Percentiles rank a stretch among this genome's conserved stretches.
phyloP scores from a whole-genome alignment of 257 asterid genomes.

The Capsicum chinense region DNA sequence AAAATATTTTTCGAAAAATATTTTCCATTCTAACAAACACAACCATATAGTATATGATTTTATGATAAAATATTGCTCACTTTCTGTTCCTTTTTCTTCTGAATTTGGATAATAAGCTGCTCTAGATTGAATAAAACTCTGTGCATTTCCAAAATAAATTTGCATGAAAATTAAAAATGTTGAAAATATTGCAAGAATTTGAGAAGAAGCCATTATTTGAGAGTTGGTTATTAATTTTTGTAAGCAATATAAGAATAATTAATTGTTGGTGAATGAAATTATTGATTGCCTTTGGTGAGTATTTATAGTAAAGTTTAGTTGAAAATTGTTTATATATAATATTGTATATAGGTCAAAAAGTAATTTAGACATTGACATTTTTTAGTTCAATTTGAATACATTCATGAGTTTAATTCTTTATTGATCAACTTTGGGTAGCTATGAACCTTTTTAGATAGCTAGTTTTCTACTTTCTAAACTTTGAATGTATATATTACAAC shows the following conservation, averaged over 20 bases:
- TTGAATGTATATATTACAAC: not conserved
- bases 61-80: slow-evolving; percentile 39
- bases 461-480: not conserved
- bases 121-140: slow-evolving; percentile 60
- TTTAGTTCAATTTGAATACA: slow-evolving; percentile 8
- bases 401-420: not conserved
- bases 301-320: slow-evolving; percentile 46
- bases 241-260: slow-evolving; percentile 32
- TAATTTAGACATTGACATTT: slow-evolving; percentile 37
- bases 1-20: too few relatives aligned
- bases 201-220: slow-evolving; percentile 45
- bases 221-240: not conserved
- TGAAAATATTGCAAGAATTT: slow-evolving; percentile 33
- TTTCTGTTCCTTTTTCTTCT: slow-evolving; percentile 75
- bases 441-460: too few relatives aligned
- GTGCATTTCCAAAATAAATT: slow-evolving; percentile 43
- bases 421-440: too few relatives aligned
- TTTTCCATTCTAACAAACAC: too few relatives aligned
- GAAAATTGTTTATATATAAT: not conserved
- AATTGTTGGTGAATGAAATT: slow-evolving; percentile 38
- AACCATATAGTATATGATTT: too few relatives aligned
- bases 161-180: slow-evolving; percentile 47
- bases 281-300: slow-evolving; percentile 22
- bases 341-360: slow-evolving; percentile 35
- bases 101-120: slow-evolving; percentile 76